Percentiles rank a stretch among this genome's conserved stretches.
These are phyloP conservation scores for Aegilops bicornis DNA, from an alignment of 176 grass and related monocot species.

Conservation along the genomic window DNA sequence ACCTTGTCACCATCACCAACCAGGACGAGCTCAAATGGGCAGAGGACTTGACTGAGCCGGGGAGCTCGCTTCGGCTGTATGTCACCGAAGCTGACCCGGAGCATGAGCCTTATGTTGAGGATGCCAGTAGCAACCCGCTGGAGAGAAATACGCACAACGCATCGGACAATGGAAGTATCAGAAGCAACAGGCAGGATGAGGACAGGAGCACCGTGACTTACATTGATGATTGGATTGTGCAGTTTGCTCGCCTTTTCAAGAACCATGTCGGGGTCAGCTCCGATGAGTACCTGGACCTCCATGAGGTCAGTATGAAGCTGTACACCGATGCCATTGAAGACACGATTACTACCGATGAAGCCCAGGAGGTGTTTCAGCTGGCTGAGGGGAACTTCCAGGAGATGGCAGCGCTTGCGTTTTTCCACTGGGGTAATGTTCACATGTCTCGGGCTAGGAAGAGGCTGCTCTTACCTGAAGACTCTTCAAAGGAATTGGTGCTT, in stretches of 20 bases:
- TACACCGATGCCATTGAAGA: conserved; percentile 87
- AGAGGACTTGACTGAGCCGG: conserved; percentile 51
- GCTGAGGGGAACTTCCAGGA: conserved; percentile 82
- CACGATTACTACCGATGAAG: conserved; percentile 81
- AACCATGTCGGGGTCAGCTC: conserved; percentile 68
- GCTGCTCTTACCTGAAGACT: conserved; percentile 53
- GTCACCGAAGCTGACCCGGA: conserved; percentile 66
- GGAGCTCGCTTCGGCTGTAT: conserved; percentile 71
- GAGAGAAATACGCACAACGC: conserved; percentile 38
- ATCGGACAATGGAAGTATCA: conserved; percentile 54
- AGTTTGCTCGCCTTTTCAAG: conserved; percentile 86
- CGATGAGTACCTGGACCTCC: conserved; percentile 77
- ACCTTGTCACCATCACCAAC: conserved; percentile 92
- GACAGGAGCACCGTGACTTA: conserved; percentile 48
- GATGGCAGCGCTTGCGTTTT: conserved; percentile 84
- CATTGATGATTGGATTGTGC: conserved; percentile 88
- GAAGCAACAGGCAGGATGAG: conserved; percentile 53
- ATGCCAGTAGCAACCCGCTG: conserved; percentile 6
- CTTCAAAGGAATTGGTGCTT: conserved; percentile 50
- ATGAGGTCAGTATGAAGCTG: conserved; percentile 87
- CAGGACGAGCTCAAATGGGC: conserved; percentile 84
- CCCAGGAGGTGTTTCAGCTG: conserved; percentile 79
- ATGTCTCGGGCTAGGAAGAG: conserved; percentile 83
- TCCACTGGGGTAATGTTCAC: conserved; percentile 95
- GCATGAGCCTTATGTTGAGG: conserved; percentile 59